Conservation (phyloP, 192 early-diverging fungal species). For the Chytriomyces sp. region DNA sequence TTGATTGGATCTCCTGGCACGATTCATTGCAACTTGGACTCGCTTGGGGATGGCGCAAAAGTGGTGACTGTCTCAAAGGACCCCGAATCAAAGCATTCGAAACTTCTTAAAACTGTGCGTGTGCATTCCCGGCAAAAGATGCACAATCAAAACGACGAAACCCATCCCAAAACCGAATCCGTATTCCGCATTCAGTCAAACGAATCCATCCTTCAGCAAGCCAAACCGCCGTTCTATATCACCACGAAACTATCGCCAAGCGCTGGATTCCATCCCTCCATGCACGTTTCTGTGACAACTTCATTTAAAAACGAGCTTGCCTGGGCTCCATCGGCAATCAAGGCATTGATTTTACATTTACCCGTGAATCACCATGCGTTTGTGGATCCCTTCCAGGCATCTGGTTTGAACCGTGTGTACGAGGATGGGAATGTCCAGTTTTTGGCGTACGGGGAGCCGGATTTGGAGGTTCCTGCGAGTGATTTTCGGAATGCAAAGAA, state of each 20-base stretch:
- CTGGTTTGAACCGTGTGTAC: conserved; percentile 12
- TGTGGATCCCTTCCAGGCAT: conserved; percentile 21
- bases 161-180: not conserved
- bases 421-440: not conserved
- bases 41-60: not conserved
- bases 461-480: not conserved
- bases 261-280: not conserved
- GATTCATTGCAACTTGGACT: no score
- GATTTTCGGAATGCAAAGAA: not conserved
- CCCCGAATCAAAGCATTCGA: not conserved
- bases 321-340: not conserved
- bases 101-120: not conserved
- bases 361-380: conserved; percentile 26
- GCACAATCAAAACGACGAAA: not conserved
- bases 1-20: no score
- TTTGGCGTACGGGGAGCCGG: conserved; percentile 7
- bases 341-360: conserved; percentile 1
- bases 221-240: not conserved
- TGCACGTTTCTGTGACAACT: not conserved
- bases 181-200: not conserved
- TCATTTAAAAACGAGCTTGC: not conserved
- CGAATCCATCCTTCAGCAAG: not conserved
- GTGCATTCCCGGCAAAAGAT: not conserved
- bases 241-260: not conserved
- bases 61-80: not conserved